These are phyloP conservation scores for Solanum lycopersicoides DNA, from an alignment of 257 asterid genomes.

Conservation along the genomic window DNA sequence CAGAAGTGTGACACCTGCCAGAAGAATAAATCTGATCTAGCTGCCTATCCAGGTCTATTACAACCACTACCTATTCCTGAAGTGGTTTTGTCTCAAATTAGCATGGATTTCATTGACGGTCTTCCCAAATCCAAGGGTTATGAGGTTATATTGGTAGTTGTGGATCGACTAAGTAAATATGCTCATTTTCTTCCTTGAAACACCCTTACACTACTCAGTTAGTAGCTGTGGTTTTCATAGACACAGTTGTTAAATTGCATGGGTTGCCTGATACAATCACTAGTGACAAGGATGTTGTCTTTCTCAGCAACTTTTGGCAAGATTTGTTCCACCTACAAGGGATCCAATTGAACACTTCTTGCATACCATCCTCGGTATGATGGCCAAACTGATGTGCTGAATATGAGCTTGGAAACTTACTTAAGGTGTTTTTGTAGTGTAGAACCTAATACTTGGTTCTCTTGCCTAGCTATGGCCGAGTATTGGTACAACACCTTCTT, in stretches of 20 bases:
- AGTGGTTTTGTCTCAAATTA: not conserved
- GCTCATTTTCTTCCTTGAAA: not conserved
- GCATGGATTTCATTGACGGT: no score
- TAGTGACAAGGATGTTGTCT: not conserved
- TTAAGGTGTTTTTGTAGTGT: not conserved
- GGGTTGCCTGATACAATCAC: not conserved
- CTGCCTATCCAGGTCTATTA: not conserved
- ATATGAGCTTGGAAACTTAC: not conserved
- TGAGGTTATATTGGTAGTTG: not conserved
- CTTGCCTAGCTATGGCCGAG: no score
- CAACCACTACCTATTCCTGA: not conserved
- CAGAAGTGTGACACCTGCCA: not conserved
- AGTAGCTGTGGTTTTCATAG: not conserved
- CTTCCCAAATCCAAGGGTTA: not conserved
- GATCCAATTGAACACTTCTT: no score
- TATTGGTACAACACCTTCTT: no score
- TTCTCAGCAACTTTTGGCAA: not conserved
- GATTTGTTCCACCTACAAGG: no score
- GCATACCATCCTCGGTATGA: no score
- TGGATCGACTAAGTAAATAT: not conserved
- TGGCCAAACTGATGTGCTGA: not conserved
- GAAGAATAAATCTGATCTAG: no score
- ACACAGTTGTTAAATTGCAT: not conserved
- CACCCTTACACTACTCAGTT: no score
- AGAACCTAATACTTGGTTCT: not conserved